Base-by-base conservation (phyloP, 2,329 filamentous ascomycete species). In the Aspergillus luchuensis region DNA sequence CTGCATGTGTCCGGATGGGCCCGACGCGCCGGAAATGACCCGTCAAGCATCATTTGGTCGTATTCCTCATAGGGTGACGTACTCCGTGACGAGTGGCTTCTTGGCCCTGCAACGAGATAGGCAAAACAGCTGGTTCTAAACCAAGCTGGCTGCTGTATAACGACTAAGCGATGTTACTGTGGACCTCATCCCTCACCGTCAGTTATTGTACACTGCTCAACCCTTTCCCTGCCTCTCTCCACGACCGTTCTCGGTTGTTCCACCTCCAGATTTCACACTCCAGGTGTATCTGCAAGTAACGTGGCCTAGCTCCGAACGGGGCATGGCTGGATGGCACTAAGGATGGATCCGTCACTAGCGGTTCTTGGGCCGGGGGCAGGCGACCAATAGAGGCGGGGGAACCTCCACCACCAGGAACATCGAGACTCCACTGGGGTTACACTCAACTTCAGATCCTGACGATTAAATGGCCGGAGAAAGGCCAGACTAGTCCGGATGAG, bases 61-160 rank as follows among this genome's bases (percentile, higher is more conserved):
- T 41, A 43, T 19, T 17, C 28, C 17, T 55, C n/a, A 23, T 17
- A 45, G 52, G 53, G 25, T 56, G 53, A 56, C 53, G 53, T 56
- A 56, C 53, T 33, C 53, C 39, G 30, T 56, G 53, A 56, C 53
- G 53, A 56, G 53, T 45, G 53, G 39, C 39, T 56, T 56, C 53
- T 56, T 56, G 53, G 53, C 53, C 13, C 25, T 30, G 19, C 23
- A 41, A 47, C 39, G 21, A 30, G 17, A 21, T 11, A 17, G 19
- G 41, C 21, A 8, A 11, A 43, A 21, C 19, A 41, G 17, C 30
- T 43, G 38, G n/a, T 15, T 10, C 23, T 1, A 15, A 5, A 3
- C 6, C 8, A 8, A 43, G 23, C 10, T 1, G 51, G 8, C 13
- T 15, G 21, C 13, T 23, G 21, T 21, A 38, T 38, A 15, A 23